phyloP scores from a whole-genome alignment of 148 eudicot species.

The Arbutus unedo region DNA sequence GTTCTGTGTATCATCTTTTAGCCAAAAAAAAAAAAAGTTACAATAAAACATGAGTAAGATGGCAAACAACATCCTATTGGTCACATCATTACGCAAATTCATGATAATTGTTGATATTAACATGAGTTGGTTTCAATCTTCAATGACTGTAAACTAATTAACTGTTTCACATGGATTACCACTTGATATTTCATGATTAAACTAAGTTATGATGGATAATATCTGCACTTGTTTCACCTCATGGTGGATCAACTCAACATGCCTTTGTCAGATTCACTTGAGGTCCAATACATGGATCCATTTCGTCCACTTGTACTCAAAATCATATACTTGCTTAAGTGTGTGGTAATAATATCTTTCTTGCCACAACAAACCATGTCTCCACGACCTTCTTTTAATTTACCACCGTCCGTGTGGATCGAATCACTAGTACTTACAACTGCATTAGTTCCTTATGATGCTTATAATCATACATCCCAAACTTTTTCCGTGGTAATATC shows the following conservation, averaged over 20 bases:
- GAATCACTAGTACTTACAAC: neutral
- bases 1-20: neutral
- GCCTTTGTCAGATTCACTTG: neutral
- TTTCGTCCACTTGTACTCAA: neutral
- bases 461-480: neutral
- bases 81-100: too few species aligned
- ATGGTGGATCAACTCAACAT: neutral
- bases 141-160: too few species aligned
- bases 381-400: neutral
- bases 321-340: neutral
- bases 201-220: neutral
- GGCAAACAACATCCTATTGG: too few species aligned
- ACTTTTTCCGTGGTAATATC: neutral
- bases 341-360: neutral
- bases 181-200: neutral
- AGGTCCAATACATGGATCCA: neutral
- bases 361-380: neutral
- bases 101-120: too few species aligned
- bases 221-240: neutral
- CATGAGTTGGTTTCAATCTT: neutral
- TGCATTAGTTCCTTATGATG: neutral
- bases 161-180: neutral
- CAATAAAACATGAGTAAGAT: neutral
- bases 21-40: neutral
- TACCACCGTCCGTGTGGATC: neutral